Evolutionary conservation across 495 filamentous ascomycete genomes (phyloP).

Genomic region (Bacidia rubella): DNA sequence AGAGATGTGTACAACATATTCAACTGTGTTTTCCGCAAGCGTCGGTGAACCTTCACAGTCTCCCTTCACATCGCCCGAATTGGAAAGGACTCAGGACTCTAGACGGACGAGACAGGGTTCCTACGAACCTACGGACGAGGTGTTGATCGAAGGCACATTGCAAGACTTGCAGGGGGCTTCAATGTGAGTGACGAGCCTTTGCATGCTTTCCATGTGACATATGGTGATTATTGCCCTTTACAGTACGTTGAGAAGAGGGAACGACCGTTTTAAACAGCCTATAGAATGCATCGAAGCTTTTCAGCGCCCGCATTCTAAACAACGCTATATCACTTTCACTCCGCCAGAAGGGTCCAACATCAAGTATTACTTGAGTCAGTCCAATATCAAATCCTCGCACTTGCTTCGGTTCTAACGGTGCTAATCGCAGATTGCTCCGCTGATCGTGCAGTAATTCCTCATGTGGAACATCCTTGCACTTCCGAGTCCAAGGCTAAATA

Average conservation of each 20-base stretch:
- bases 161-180: conserved; percentile 1
- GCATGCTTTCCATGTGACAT: neutral
- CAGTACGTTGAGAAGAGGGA: conserved; percentile 2
- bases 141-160: conserved; percentile 3
- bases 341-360: conserved; percentile 8
- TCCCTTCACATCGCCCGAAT: neutral
- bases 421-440: conserved; percentile 4
- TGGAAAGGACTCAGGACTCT: neutral
- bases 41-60: neutral
- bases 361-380: conserved; percentile 6
- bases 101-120: neutral
- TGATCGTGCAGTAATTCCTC: conserved; percentile 1
- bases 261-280: conserved; percentile 2
- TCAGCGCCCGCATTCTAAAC: conserved; percentile 5
- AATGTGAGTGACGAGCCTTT: neutral
- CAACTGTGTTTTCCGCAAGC: neutral
- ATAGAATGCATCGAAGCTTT: conserved; percentile 8
- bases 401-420: neutral
- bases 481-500: conserved; percentile 5
- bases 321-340: conserved; percentile 9
- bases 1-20: neutral
- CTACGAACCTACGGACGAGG: neutral
- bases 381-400: neutral
- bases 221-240: neutral
- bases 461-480: conserved; percentile 10